Evolutionary conservation across 2,329 filamentous ascomycete genomes (phyloP).

Genomic region (Bertia moriformis): DNA sequence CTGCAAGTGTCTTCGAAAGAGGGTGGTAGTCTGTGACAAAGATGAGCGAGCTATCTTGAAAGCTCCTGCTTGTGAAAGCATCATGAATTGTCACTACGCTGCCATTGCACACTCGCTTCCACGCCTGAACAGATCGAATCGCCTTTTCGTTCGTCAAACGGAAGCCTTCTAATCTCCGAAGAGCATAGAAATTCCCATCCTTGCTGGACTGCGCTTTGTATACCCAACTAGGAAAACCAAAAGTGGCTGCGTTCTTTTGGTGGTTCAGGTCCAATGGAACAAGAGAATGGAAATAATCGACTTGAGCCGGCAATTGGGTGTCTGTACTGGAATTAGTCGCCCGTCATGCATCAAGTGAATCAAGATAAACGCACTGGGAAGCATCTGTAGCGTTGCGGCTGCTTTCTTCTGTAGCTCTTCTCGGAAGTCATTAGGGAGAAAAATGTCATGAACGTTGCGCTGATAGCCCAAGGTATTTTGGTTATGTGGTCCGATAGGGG

Average conservation of each 20-base stretch:
- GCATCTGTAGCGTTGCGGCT: constrained; percentile 46
- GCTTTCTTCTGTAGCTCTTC: constrained; percentile 55
- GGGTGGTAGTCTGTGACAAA: constrained; percentile 58
- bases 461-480: constrained; percentile 50
- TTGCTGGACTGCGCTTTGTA: constrained; percentile 57
- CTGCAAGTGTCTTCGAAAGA: constrained; percentile 48
- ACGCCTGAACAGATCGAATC: constrained; percentile 47
- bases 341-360: too few species aligned
- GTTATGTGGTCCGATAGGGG: constrained; percentile 50
- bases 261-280: constrained; percentile 49
- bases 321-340: too few species aligned
- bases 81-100: constrained; percentile 52
- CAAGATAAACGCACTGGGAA: constrained; percentile 31
- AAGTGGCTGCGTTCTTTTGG: constrained; percentile 41
- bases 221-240: constrained; percentile 53
- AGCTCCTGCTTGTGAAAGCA: constrained; percentile 53
- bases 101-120: constrained; percentile 49
- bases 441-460: constrained; percentile 51
- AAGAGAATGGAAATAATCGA: constrained; percentile 55
- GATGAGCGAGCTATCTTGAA: constrained; percentile 55
- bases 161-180: constrained; percentile 52
- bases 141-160: constrained; percentile 51
- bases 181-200: constrained; percentile 49
- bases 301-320: constrained; percentile 27
- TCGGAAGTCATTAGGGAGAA: constrained; percentile 50